Evolutionary conservation across 805 yeast genomes (phyloP), one percentile per base, ranked within the genome.

Genomic region (Debaryomyces castellii): DNA sequence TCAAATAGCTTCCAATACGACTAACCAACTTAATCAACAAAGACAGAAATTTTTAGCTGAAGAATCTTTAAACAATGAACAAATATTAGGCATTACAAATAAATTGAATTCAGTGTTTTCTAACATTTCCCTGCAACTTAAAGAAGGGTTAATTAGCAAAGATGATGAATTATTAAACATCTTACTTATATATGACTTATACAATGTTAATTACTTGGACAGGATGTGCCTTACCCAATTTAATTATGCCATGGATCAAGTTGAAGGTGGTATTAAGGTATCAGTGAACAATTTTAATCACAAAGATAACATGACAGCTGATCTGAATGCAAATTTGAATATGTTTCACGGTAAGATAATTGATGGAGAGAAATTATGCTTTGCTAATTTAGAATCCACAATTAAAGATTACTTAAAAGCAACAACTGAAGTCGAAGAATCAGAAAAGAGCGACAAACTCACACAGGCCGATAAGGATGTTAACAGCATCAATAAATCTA

Each of bases 291-390:
- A 83, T 45, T 67, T 63, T 52, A 68, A 70, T 51, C 62, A 59
- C 33, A 58, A 54, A 24, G 63, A 57, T 25, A 62, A 55, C 32
- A 54, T 48, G 18, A 55, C 60, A 25, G n/a, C n/a, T n/a, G 51
- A 52, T 10, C 28, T 16, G 6, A 46, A 47, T 47, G 73, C 77
- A 24, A 79, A 80, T 40, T 76, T 92, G 55, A 85, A 85, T 50
- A 63, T 87, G 53, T 89, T 90, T 60, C 69, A 76, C 17, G 97
- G 97, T 7, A 85, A 86, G 51, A 57, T 82, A 1, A 78, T 82
- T 37, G 96, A 89, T 62, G 97, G 94, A 11, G 95, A 87, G 57
- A 92, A 94, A 63, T 77, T 94, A 48, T 86, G 95, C 34, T 76
- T 80, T 56, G 98, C 97, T 3, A 91, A 89, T 59, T 75, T 92